Percentiles rank a stretch among this genome's conserved stretches.
Conservation (phyloP, 1,284 basidiomycete species). For the Leccinum subrobustum region DNA sequence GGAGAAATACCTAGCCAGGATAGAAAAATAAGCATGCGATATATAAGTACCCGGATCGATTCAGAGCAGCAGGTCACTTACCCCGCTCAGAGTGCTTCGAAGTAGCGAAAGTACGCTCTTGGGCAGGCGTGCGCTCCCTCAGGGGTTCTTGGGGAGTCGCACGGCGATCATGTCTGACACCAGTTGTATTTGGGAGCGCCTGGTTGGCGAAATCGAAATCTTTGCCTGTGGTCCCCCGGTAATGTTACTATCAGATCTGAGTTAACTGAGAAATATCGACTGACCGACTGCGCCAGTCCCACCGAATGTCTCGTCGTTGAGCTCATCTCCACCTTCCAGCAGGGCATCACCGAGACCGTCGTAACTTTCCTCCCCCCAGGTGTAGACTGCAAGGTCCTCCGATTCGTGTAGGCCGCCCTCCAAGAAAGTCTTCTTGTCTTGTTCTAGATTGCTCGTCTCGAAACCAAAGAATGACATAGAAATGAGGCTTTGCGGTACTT, state of each 20-base stretch:
- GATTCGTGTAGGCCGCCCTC: conserved; percentile 53
- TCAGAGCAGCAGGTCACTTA: conserved; percentile 24
- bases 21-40: conserved; percentile 10
- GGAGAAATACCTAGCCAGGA: conserved; percentile 34
- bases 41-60: conserved; percentile 15
- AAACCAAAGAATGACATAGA: conserved; percentile 82
- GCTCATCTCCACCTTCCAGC: conserved; percentile 85
- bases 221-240: conserved; percentile 54
- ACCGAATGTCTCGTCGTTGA: conserved; percentile 97
- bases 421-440: conserved; percentile 55
- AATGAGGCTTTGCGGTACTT: conserved; percentile 3
- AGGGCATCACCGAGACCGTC: conserved; percentile 88
- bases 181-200: conserved; percentile 33
- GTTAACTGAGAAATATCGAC: conserved; percentile 51
- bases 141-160: conserved; percentile 22
- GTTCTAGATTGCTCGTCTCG: conserved; percentile 62
- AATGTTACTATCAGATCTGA: conserved; percentile 21
- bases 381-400: conserved; percentile 83
- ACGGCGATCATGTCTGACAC: conserved; percentile 16
- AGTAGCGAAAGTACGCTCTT: conserved; percentile 23
- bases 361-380: conserved; percentile 87
- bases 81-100: conserved; percentile 29
- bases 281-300: conserved; percentile 64
- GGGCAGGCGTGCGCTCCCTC: conserved; percentile 31
- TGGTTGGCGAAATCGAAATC: conserved; percentile 86